Evolutionary conservation across 169 alveolate genomes (phyloP).

Genomic region (Hepatocystis sp.): DNA sequence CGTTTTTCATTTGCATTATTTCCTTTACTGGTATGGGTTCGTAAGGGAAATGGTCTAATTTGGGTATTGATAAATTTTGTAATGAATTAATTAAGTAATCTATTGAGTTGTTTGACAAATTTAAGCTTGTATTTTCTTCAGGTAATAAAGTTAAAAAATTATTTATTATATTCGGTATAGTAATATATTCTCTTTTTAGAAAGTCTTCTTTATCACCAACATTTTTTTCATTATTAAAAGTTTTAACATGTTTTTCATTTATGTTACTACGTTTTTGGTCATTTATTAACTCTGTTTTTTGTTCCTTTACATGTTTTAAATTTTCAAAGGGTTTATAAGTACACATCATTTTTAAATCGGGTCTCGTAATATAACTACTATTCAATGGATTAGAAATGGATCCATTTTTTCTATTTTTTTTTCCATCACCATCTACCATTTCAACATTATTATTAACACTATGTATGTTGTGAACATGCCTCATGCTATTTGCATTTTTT

Average conservation of each 20-base stretch:
- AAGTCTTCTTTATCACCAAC: conserved; percentile 15
- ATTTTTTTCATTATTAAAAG: conserved; percentile 6
- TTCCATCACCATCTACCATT: background rate
- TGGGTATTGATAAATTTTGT: conserved; percentile 53
- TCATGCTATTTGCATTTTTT: no score
- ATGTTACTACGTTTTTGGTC: background rate
- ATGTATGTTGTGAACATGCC: no score
- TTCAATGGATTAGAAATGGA: conserved; percentile 3
- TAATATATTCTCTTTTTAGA: conserved; percentile 43
- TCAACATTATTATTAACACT: background rate
- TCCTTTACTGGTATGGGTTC: conserved; percentile 76
- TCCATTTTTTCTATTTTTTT: conserved; percentile 3
- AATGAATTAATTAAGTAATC: conserved; percentile 47
- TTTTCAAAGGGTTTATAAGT: conserved; percentile 65
- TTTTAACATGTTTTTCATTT: conserved; percentile 16
- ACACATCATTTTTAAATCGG: conserved; percentile 67
- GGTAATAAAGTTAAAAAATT: conserved; percentile 72
- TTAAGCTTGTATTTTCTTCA: conserved; percentile 31
- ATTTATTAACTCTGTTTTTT: conserved; percentile 2
- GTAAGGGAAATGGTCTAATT: conserved; percentile 32
- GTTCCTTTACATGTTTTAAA: conserved; percentile 22
- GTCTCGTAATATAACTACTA: conserved; percentile 46
- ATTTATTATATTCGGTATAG: conserved; percentile 63
- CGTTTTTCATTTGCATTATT: conserved; percentile 37
- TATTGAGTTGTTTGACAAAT: conserved; percentile 59